A percentile compares a stretch with the other conserved stretches of the same genome.
Evolutionary conservation across 2,329 filamentous ascomycete species (phyloP).

Genomic region (Xylaria polymorpha): DNA sequence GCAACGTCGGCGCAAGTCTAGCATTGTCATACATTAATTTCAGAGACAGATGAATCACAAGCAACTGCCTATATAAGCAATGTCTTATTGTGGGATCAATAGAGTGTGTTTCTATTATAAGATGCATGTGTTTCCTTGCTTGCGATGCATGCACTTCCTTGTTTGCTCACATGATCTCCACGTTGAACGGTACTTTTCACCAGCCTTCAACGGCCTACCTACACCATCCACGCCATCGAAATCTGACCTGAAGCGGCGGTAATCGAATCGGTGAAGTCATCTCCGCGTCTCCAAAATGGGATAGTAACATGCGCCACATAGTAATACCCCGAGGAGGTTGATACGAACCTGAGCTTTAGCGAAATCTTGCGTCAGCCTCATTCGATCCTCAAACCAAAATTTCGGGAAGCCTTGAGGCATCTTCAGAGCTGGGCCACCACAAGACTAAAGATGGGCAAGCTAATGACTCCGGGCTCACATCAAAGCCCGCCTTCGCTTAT

Average conservation of each 20-base stretch:
- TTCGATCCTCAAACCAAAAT: slow-evolving; percentile 7
- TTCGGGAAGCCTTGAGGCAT: slow-evolving; percentile 5
- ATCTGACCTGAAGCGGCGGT: neutral
- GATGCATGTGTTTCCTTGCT: slow-evolving; percentile 2
- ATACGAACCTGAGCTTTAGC: slow-evolving; percentile 27
- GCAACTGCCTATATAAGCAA: neutral
- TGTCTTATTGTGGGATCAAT: neutral
- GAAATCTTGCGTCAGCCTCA: slow-evolving; percentile 35
- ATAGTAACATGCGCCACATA: slow-evolving; percentile 19
- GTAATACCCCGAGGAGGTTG: neutral
- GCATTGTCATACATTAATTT: neutral
- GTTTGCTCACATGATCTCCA: neutral
- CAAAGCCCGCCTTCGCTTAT: slow-evolving; percentile 14
- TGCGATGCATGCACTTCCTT: neutral
- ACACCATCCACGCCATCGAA: neutral
- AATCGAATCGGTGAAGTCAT: slow-evolving; percentile 7
- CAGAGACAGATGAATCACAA: neutral
- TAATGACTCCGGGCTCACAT: slow-evolving; percentile 12
- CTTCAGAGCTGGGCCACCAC: slow-evolving; percentile 18
- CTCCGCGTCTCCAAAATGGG: neutral
- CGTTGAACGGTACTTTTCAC: neutral
- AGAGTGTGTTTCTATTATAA: slow-evolving; percentile 4
- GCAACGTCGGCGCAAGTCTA: neutral
- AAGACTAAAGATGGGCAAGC: slow-evolving; percentile 7
- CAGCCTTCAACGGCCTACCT: no score